Conservation (phyloP, 805 yeast species). For the Wickerhamomyces hampshirensis region DNA sequence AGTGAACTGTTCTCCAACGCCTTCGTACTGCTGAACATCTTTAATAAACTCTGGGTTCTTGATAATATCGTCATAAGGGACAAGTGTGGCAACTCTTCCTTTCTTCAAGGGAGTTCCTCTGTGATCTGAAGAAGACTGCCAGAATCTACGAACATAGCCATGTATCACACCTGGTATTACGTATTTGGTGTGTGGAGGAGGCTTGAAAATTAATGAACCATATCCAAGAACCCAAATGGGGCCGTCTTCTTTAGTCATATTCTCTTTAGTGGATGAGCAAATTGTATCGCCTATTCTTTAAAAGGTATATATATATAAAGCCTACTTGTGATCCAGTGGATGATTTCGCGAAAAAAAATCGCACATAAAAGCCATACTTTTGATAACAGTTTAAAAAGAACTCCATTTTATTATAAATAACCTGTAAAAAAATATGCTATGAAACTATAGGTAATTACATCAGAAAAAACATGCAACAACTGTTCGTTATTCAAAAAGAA, state of each 20-base stretch:
- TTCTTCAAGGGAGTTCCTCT: slow-evolving; percentile 84
- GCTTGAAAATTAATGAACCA: slow-evolving; percentile 85
- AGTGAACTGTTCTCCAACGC: slow-evolving; percentile 22
- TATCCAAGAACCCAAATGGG: slow-evolving; percentile 85
- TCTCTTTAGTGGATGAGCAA: background rate
- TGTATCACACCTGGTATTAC: slow-evolving; percentile 66
- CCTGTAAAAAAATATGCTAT: too few relatives aligned
- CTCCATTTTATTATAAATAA: too few relatives aligned
- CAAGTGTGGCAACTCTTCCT: slow-evolving; percentile 83
- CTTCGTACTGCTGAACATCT: slow-evolving; percentile 34
- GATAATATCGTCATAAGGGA: slow-evolving; percentile 53
- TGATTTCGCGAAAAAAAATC: too few relatives aligned
- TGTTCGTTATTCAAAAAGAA: too few relatives aligned
- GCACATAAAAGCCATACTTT: too few relatives aligned
- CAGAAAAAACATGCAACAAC: too few relatives aligned
- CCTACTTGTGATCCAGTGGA: too few relatives aligned
- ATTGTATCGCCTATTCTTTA: too few relatives aligned
- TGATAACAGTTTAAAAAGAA: too few relatives aligned
- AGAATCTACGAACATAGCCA: slow-evolving; percentile 79
- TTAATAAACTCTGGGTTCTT: slow-evolving; percentile 34
- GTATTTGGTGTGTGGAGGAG: slow-evolving; percentile 68
- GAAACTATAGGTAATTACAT: too few relatives aligned
- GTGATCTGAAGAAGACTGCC: slow-evolving; percentile 91
- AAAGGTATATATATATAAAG: too few relatives aligned
- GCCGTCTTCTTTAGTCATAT: slow-evolving; percentile 14